A percentile compares a stretch with the other conserved stretches of the same genome.
Evolutionary conservation across 2,329 filamentous ascomycete genomes (phyloP).

Genomic region (Cladorrhinum sp.): DNA sequence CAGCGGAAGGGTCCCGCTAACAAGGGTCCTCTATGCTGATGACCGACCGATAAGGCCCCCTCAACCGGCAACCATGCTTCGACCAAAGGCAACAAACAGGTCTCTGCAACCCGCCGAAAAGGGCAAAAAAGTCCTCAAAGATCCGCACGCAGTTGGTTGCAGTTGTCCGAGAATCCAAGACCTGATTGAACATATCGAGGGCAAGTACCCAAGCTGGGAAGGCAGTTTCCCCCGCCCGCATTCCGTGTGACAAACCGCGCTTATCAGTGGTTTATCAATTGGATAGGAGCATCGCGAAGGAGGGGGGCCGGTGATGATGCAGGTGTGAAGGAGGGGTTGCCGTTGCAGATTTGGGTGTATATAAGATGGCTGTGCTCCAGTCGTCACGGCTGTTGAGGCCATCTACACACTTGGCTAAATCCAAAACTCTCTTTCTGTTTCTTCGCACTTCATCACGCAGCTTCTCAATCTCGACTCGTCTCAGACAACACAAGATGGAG

Average conservation of each 20-base stretch:
- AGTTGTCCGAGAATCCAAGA: too few species aligned
- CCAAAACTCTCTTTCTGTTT: too few species aligned
- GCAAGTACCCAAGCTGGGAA: too few species aligned
- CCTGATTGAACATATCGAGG: too few species aligned
- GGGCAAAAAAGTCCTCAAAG: neutral
- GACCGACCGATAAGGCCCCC: conserved; percentile 6
- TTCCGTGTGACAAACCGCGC: neutral
- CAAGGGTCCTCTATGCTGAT: neutral
- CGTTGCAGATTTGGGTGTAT: neutral
- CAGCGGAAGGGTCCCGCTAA: neutral
- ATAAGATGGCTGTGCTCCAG: conserved; percentile 1
- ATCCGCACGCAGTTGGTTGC: too few species aligned
- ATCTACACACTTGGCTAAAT: neutral
- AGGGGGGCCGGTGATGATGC: neutral
- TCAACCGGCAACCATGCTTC: neutral
- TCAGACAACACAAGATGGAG: conserved; percentile 27
- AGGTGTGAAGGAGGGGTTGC: neutral
- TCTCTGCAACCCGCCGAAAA: neutral
- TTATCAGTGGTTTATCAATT: conserved; percentile 6
- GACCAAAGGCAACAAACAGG: neutral
- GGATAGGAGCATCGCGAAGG: neutral
- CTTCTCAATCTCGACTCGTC: conserved; percentile 18
- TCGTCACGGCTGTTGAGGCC: neutral
- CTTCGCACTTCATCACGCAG: conserved; percentile 6
- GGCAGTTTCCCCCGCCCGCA: neutral